phyloP scores from a whole-genome alignment of 2,329 filamentous ascomycete genomes.

The Aureobasidium namibiae region DNA sequence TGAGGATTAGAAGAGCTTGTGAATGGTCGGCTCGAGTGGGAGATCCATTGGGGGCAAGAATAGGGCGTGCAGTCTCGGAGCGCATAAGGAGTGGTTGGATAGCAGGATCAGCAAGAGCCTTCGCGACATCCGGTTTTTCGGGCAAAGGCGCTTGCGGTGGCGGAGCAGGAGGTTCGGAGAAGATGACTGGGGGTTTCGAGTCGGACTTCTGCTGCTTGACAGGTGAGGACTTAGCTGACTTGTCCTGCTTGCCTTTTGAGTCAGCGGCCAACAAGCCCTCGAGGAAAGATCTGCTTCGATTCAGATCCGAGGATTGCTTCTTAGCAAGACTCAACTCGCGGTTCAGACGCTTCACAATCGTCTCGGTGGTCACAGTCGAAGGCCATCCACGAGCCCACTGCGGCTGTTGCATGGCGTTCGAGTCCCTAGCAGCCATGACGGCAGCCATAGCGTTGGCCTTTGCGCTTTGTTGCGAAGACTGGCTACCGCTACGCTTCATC shows the following conservation, averaged over 20 bases:
- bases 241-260: constrained; percentile 39
- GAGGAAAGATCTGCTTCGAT: constrained; percentile 74
- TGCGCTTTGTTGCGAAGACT: constrained; percentile 22
- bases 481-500: constrained; percentile 51
- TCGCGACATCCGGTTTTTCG: constrained; percentile 73
- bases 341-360: constrained; percentile 80
- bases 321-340: constrained; percentile 84
- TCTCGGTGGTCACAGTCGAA: constrained; percentile 83
- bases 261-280: constrained; percentile 68
- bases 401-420: constrained; percentile 46
- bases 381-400: constrained; percentile 75
- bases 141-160: constrained; percentile 88
- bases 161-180: constrained; percentile 78
- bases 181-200: constrained; percentile 60
- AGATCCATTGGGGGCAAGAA: constrained; percentile 44
- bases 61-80: constrained; percentile 63
- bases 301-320: constrained; percentile 78
- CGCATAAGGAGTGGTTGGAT: constrained; percentile 61
- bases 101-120: constrained; percentile 37
- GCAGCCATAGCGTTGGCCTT: constrained; percentile 15
- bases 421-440: constrained; percentile 38
- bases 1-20: constrained; percentile 73
- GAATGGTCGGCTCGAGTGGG: constrained; percentile 52
- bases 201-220: constrained; percentile 58
- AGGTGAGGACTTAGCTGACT: constrained; percentile 35